These are phyloP conservation scores for Flaveria linearis DNA, from an alignment of 129 eudicot genomes.

Conservation along the genomic window DNA sequence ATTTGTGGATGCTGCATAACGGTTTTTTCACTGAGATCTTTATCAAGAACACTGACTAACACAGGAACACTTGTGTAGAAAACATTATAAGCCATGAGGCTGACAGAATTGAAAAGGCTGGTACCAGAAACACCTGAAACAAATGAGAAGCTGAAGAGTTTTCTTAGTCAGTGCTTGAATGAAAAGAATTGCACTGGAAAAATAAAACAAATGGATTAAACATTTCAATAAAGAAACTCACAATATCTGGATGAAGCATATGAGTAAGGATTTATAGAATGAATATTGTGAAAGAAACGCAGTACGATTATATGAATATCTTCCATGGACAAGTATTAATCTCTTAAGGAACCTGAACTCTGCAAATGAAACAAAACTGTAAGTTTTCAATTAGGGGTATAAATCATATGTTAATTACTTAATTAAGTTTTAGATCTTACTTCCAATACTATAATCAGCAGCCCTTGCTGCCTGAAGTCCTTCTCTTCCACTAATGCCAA, in stretches of 20 bases:
- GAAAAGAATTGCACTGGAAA: not conserved
- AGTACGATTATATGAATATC: constrained; percentile 94
- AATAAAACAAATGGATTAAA: constrained; percentile 1
- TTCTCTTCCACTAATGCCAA: constrained; percentile 99
- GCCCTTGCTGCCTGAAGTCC: constrained; percentile 99
- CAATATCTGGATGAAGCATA: constrained; percentile 97
- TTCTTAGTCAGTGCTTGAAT: constrained; percentile 34
- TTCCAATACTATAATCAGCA: constrained; percentile 98
- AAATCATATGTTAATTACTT: not conserved
- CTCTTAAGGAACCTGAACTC: constrained; percentile 89
- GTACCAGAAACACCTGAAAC: constrained; percentile 96
- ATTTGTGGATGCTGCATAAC: constrained; percentile 99
- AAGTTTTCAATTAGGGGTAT: not conserved
- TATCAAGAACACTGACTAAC: constrained; percentile 90
- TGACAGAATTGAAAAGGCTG: constrained; percentile 97
- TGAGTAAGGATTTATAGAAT: constrained; percentile 82
- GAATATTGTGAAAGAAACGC: constrained; percentile 96
- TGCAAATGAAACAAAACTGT: constrained; percentile 44
- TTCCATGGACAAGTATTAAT: constrained; percentile 96
- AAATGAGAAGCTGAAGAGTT: constrained; percentile 76
- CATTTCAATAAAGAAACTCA: constrained; percentile 43
- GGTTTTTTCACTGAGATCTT: constrained; percentile 89
- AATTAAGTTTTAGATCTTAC: constrained; percentile 46
- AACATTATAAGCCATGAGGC: constrained; percentile 97
- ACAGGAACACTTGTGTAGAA: constrained; percentile 97